Evolutionary conservation across 176 grass and related monocot species (phyloP).

Genomic region (Areca catechu): DNA sequence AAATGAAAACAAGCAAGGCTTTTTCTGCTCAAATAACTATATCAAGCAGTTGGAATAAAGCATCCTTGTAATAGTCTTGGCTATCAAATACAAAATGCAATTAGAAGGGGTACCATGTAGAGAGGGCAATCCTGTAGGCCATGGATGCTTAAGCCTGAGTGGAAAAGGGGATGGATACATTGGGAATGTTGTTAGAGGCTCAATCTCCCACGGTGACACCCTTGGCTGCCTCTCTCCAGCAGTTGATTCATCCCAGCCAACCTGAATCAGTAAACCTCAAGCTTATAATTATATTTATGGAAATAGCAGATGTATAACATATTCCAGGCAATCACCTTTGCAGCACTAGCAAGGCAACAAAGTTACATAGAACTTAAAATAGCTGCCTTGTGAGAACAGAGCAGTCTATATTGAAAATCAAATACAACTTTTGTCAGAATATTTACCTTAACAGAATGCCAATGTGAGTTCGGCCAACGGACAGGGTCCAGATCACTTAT

Average conservation of each 20-base stretch:
- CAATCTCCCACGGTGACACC: constrained; percentile 97
- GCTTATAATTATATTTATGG: background rate
- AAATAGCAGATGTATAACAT: too few relatives aligned
- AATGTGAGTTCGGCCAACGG: constrained; percentile 94
- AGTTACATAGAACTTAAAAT: too few relatives aligned
- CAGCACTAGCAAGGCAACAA: too few relatives aligned
- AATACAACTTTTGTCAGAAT: too few relatives aligned
- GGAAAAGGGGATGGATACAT: constrained; percentile 95
- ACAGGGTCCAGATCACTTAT: constrained; percentile 81
- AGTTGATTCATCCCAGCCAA: constrained; percentile 98
- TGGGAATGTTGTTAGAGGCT: constrained; percentile 95
- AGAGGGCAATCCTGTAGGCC: constrained; percentile 87
- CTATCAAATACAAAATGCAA: constrained; percentile 10
- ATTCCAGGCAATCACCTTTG: too few relatives aligned
- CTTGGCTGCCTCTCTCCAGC: constrained; percentile 94
- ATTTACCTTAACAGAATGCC: constrained; percentile 94
- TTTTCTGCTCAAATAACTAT: too few relatives aligned
- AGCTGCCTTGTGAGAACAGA: too few relatives aligned
- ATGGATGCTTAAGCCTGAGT: constrained; percentile 94
- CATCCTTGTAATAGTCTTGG: too few relatives aligned
- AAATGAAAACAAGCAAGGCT: background rate
- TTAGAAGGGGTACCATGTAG: constrained; percentile 40
- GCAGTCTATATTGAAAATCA: too few relatives aligned
- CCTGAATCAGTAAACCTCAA: constrained; percentile 37
- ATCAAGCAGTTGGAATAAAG: too few relatives aligned